Evolutionary conservation across 192 early-diverging fungal genomes (phyloP), one percentile per base, ranked within the genome.

Genomic region (Powellomyces hirtus): DNA sequence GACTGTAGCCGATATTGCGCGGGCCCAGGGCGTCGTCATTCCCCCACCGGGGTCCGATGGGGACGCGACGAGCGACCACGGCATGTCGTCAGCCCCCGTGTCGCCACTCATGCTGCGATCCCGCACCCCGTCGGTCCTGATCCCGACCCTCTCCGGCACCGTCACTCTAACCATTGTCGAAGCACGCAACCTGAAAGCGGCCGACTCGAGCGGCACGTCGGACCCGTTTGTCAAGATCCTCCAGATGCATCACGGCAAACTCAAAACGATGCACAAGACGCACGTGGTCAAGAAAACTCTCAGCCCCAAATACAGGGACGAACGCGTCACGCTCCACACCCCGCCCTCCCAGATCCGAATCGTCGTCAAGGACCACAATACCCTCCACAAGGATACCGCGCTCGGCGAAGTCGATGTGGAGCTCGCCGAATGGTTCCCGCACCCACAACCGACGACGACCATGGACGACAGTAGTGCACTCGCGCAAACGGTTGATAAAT

Each of bases 281-380:
- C 69, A 77, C 36, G 76, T 82, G 4, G 79, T 86, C 53, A 92
- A 92, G 77, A 91, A 91, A 70, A 89, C 79, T 10, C 52, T 87
- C 13, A 70, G 82, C 6, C 92, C 91, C 10, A 62, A 49, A 56
- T 92, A 88, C 87, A 74, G 72, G 38, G 81, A 75, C 40, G 75
- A 82, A 65, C 38, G n/a, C 1, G 61, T 66, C 45, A 33, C 10
- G 2, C 38, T 64, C 10, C 27, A 18, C 62, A 65, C 62, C 20
- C 72, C 62, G 4, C 79, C 80, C 16, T 40, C 73, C 52, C 60
- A 56, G 26, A 66, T 91, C 49, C 75, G 84, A 36, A 73, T 94
- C 51, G 74, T 75, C 42, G 79, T 94, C 22, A 77, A 82, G 49
- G 90, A 92, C 31, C 83, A 90, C 62, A 92, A 94, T 72, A 77